Evolutionary conservation across 331 rosid species (phyloP), one percentile per base, ranked within the genome.

Genomic region (Acacia pycnantha): DNA sequence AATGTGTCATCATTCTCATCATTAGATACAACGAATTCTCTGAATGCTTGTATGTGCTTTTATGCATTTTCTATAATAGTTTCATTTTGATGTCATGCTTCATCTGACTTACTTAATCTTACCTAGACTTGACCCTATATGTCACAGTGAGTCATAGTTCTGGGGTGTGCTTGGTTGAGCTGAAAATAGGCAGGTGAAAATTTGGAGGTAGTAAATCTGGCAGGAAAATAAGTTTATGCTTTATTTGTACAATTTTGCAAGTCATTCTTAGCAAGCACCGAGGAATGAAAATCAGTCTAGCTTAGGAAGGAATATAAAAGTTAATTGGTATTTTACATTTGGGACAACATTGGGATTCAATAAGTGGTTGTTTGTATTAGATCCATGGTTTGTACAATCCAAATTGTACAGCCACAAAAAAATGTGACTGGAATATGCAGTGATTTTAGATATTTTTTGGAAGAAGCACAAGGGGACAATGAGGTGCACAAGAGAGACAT

Each of bases 1-100:
- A 73, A 77, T 78, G 46, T 81, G 71, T 47, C 16, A 15, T 64
- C 8, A n/a, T 64, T 70, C 44, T 46, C 22, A 56, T 54, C 43
- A 40, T 51, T 48, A 16, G 47, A 48, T 41, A 58, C 35, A 31
- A 10, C 43, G 19, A 53, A 78, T 50, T 66, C 40, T 73, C 79
- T 81, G 73, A 54, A 27, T 33, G 76, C 59, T 22, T 10, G n/a
- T 11, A 6, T 46, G 40, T 71, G 40, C 41, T 26, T 70, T 70
- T 24, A 22, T 24, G 1, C 4, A 16, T 54, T 70, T 74, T 53
- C 35, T 53, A n/a, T 21, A 11, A 19, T n/a, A 37, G 47, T 51
- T 35, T 4, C 29, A 33, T 74, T 33, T 22, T 15, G 35, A 31
- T 31, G 22, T 74, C 33, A 50, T 74, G 29, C 47, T 51, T 74